Base-by-base conservation (phyloP, 2,329 filamentous ascomycete genomes). In the Ceratocystis ficicola region DNA sequence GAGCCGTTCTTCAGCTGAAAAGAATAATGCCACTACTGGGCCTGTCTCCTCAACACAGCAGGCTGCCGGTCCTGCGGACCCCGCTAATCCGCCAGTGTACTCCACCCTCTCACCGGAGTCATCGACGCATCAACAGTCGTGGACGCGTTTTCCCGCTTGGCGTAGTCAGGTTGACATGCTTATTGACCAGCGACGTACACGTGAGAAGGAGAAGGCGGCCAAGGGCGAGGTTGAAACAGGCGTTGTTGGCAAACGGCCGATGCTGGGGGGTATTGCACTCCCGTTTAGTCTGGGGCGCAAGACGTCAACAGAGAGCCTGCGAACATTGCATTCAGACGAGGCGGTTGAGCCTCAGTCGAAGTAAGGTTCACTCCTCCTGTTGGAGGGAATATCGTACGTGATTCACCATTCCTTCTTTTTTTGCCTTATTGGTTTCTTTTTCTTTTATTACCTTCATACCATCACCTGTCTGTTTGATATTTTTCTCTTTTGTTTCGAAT, bases 211-310 rank as follows among this genome's bases (percentile, higher is more conserved):
- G 28, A 67, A 65, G 63, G 63, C 66, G 7, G 75, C 77, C 0
- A 71, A 77, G 36, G 76, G 76, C 62, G 71, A 73, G 0, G 74
- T 80, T 57, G 74, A 79, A 68, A 77, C 83, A 0, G 82, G 81
- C 0, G 77, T 80, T 2, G 78, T 80, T 0, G 82, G 82, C 4
- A 87, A 86, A 71, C 78, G 88, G 2, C 86, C 87, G 0, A 85
- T 84, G 59, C 78, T 88, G 5, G 84, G 83, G 22, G 86, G 87
- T 0, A 82, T 90, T 30, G 87, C 88, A 0, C 81, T 89, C 70
- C 88, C 88, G 0, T 92, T 92, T 71, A 87, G 83, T 66, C 73
- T 92, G 15, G 81, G 81, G 64, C 81, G 81, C 69, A 81, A 87
- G 22, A 81, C 82, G 1, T 81, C 83, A 3, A 87, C 84, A 20